Percentiles rank a stretch among this genome's conserved stretches.
These are phyloP conservation scores for Ampelomyces quisqualis DNA, from an alignment of 2,329 filamentous ascomycete species.

Conservation along the genomic window DNA sequence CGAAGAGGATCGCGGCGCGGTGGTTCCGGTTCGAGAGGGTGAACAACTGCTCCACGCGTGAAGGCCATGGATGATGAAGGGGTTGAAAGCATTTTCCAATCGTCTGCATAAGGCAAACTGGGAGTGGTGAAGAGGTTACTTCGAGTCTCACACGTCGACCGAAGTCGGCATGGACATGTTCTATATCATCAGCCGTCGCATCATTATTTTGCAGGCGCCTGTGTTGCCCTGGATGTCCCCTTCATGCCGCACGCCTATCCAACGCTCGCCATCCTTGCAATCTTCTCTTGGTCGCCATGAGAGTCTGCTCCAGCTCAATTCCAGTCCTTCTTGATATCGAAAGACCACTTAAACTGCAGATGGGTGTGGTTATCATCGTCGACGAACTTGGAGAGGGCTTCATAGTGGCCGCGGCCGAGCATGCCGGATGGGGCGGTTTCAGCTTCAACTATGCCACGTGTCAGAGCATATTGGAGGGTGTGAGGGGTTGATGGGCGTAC, in stretches of 20 bases:
- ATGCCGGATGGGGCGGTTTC: constrained; percentile 93
- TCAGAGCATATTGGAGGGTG: constrained; percentile 9
- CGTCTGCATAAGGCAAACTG: no score
- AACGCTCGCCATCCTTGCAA: constrained; percentile 1
- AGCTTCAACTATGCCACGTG: constrained; percentile 65
- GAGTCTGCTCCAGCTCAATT: constrained; percentile 43
- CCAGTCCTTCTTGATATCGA: constrained; percentile 98
- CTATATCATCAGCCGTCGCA: constrained; percentile 29
- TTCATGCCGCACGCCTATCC: constrained; percentile 9
- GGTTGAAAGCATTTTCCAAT: no score
- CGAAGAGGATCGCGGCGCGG: constrained; percentile 46
- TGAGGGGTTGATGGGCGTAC: constrained; percentile 56
- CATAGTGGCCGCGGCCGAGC: constrained; percentile 86
- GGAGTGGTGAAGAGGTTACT: constrained; percentile 7
- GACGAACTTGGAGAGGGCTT: constrained; percentile 83
- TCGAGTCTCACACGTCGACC: constrained; percentile 10
- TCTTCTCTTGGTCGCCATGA: not conserved
- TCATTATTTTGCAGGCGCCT: constrained; percentile 24
- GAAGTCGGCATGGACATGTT: constrained; percentile 15
- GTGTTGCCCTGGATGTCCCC: constrained; percentile 19
- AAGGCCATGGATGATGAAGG: constrained; percentile 12
- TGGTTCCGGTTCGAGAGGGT: constrained; percentile 45
- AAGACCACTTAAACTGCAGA: constrained; percentile 91
- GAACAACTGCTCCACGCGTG: constrained; percentile 5
- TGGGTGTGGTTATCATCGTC: constrained; percentile 93